Evolutionary conservation across 805 yeast species (phyloP), one percentile per base, ranked within the genome.

Genomic region (Wickerhamiella vanderwaltii): DNA sequence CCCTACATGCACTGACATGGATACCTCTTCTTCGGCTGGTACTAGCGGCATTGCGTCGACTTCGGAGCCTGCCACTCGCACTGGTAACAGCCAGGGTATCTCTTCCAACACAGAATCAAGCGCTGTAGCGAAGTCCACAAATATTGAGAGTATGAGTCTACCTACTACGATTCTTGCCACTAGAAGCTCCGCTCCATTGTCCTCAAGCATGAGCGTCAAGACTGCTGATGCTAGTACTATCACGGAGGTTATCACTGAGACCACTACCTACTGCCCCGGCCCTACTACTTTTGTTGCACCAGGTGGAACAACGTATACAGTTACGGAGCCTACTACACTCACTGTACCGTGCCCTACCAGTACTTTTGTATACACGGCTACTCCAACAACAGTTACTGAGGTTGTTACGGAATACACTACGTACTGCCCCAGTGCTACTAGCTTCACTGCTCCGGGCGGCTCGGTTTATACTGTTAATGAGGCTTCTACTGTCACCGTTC

Each of bases 401-500:
- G 37, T 30, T 24, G 43, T 32, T 16, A 39, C 43, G n/a, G 36
- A 12, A 18, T 31, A 12, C 32, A 39, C 43, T 23, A 39, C 43
- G 12, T 39, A 31, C 43, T 82, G 93, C 66, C 93, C 94, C 62
- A 65, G 57, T 48, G 64, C 93, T 39, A 83, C 94, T 54, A 63
- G 70, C 46, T 55, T 82, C 47, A 68, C 66, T 50, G 73, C 76
- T 62, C 26, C 13, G 22, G 77, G 76, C 72, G 69, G 69, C 69
- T 59, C 60, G 61, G 79, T 88, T 58, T 71, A 74, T 74, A 75
- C 80, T 51, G 85, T 79, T 59, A 75, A 86, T 48, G 77, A 62
- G 56, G 76, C 88, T 47, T 79, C 88, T 61, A 81, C 91, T 52
- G 63, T 83, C 56, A 82, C 91, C 62, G 71, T 82, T 73, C 79